phyloP scores from a whole-genome alignment of 257 asterid genomes.

The Rehmannia glutinosa region DNA sequence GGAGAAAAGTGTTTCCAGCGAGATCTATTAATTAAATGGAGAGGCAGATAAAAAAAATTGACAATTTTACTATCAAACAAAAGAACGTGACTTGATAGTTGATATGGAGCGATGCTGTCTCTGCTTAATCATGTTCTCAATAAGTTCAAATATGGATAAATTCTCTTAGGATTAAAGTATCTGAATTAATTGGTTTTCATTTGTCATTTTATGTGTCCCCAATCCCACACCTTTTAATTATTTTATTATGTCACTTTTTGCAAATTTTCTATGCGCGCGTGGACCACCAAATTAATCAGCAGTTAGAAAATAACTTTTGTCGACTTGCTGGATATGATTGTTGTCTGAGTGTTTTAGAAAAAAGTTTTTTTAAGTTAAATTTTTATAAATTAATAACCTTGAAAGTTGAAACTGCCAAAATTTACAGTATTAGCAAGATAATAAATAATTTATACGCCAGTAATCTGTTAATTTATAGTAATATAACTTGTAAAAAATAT shows the following conservation, averaged over 20 bases:
- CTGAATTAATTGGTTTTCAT: background rate
- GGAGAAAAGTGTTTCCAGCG: background rate
- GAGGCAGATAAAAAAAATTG: background rate
- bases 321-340: too few species aligned
- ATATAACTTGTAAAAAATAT: too few species aligned
- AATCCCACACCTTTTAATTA: background rate
- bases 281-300: background rate
- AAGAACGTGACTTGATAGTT: conserved; percentile 36
- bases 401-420: too few species aligned
- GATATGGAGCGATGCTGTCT: conserved; percentile 34
- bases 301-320: too few species aligned
- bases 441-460: too few species aligned
- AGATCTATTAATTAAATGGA: background rate
- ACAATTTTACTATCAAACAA: conserved; percentile 30
- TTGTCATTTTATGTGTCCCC: background rate
- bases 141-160: background rate
- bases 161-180: background rate
- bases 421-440: too few species aligned
- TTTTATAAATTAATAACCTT: too few species aligned
- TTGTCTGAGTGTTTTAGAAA: too few species aligned
- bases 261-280: background rate
- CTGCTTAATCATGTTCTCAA: conserved; percentile 36
- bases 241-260: background rate
- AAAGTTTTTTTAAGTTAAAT: too few species aligned
- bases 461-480: too few species aligned